Percentiles rank a stretch among this genome's conserved stretches.
Conservation (phyloP, 2,329 filamentous ascomycete species). For the Trichoderma afroharzianum region DNA sequence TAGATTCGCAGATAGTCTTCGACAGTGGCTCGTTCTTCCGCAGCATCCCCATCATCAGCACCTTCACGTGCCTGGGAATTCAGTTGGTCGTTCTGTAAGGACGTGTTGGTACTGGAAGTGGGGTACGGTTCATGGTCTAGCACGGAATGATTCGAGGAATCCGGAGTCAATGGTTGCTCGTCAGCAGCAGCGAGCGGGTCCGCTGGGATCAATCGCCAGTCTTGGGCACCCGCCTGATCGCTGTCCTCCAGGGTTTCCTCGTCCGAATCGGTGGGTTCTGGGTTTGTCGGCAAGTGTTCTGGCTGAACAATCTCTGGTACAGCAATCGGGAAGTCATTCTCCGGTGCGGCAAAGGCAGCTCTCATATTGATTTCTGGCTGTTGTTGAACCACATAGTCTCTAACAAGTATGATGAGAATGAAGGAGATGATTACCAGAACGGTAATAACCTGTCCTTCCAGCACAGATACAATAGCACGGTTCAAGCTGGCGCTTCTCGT, state of each 20-base stretch:
- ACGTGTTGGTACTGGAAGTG: neutral
- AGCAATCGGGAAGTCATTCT: slow-evolving; percentile 28
- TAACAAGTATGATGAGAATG: slow-evolving; percentile 92
- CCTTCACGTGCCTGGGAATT: neutral
- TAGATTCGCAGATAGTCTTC: slow-evolving; percentile 51
- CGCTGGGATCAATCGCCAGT: neutral
- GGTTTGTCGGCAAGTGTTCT: slow-evolving; percentile 19
- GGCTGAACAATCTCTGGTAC: slow-evolving; percentile 20
- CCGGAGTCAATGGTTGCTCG: neutral
- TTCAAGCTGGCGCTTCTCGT: slow-evolving; percentile 73
- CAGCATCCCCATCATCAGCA: neutral
- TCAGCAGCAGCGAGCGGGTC: neutral
- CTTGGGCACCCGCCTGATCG: slow-evolving; percentile 17
- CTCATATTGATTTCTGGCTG: slow-evolving; percentile 88
- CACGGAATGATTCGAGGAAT: neutral
- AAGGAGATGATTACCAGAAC: slow-evolving; percentile 88
- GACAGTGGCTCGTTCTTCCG: slow-evolving; percentile 24
- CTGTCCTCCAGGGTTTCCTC: slow-evolving; percentile 32
- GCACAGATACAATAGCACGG: slow-evolving; percentile 71
- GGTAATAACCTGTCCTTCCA: slow-evolving; percentile 94
- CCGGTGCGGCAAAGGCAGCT: slow-evolving; percentile 54
- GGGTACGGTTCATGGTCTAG: neutral
- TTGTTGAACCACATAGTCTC: slow-evolving; percentile 98
- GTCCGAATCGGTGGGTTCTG: slow-evolving; percentile 31
- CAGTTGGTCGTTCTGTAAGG: neutral